Base-by-base conservation (phyloP, 441 rosid genomes). In the Gossypium lobatum region DNA sequence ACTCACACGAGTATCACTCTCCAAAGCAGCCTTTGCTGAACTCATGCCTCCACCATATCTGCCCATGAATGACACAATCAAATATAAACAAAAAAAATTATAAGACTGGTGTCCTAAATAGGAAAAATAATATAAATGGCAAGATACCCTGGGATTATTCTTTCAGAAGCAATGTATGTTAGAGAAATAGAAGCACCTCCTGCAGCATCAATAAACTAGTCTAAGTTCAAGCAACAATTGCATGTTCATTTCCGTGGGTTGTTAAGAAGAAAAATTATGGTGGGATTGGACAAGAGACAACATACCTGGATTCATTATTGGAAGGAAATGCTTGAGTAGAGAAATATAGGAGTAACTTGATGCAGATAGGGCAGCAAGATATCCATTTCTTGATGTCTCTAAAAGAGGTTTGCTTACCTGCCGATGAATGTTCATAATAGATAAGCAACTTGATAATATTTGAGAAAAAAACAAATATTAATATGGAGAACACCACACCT, bases 271-370 rank as follows among this genome's bases (percentile, higher is more conserved):
- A 64, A 39, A 4, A 20, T 10, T n/a, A 28, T 31, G 17, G 2
- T 53, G 78, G 73, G 75, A 71, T 80, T 45, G 2, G 48, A 61
- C 31, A 28, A 73, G 45, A 66, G 59, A 73, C 55, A 62, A 73
- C 55, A 25, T 86, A 76, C 98, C 99, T 77, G 93, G 94, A 81
- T 95, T 95, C 94, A 95, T 95, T 64, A 95, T 90, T 64, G 98
- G 98, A 79, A 91, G 45, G 76, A 95, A 95, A 83, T 93, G 88
- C 80, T 79, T 83, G 75, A 93, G 92, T 74, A 93, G 79, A 72
- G 99, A 95, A 67, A 95, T 82, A 75, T 81, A 93, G 4, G 99
- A 95, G 85, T 92, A 95, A 78, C 98, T 95, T 55, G 98, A 93
- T 68, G 97, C 98, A 58, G 98, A 95, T 17, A 95, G 71, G 64